A percentile compares a stretch with the other conserved stretches of the same genome.
Conservation (phyloP, 345 rosid genomes). For the Nephelium lappaceum region DNA sequence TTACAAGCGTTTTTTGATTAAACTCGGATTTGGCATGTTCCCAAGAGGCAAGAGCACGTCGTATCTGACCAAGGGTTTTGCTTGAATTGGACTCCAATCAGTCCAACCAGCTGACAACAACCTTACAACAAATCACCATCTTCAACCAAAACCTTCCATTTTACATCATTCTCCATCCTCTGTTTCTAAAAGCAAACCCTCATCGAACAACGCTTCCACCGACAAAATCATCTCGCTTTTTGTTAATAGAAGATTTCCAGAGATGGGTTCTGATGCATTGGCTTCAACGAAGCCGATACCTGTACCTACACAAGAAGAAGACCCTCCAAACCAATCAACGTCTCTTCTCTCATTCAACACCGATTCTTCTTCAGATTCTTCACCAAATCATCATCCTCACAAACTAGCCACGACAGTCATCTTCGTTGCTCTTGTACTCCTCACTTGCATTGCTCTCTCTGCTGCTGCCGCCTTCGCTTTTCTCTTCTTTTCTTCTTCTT, state of each 20-base stretch:
- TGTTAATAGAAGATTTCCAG: neutral
- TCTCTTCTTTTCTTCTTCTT: constrained; percentile 52
- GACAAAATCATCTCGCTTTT: too few relatives aligned
- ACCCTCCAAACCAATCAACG: constrained; percentile 47
- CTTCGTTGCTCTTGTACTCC: constrained; percentile 53
- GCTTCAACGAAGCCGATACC: constrained; percentile 41
- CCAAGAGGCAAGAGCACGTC: neutral
- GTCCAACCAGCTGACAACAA: constrained; percentile 1
- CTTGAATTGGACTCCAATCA: neutral
- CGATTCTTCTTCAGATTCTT: constrained; percentile 34
- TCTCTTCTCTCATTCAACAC: constrained; percentile 63
- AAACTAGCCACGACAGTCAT: constrained; percentile 40
- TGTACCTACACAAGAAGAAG: constrained; percentile 43
- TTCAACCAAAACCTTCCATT: neutral
- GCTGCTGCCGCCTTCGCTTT: constrained; percentile 77
- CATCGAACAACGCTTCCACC: neutral
- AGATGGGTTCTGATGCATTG: constrained; percentile 45
- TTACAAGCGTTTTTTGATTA: neutral
- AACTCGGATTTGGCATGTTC: neutral
- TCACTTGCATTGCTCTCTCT: constrained; percentile 66
- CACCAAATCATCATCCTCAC: constrained; percentile 20
- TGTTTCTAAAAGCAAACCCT: neutral
- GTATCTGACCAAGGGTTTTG: neutral
- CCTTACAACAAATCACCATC: neutral
- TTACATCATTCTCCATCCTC: neutral